Percentiles rank a stretch among this genome's conserved stretches.
phyloP scores from a whole-genome alignment of 192 early-diverging fungal species.

The Kickxella alabastrina region DNA sequence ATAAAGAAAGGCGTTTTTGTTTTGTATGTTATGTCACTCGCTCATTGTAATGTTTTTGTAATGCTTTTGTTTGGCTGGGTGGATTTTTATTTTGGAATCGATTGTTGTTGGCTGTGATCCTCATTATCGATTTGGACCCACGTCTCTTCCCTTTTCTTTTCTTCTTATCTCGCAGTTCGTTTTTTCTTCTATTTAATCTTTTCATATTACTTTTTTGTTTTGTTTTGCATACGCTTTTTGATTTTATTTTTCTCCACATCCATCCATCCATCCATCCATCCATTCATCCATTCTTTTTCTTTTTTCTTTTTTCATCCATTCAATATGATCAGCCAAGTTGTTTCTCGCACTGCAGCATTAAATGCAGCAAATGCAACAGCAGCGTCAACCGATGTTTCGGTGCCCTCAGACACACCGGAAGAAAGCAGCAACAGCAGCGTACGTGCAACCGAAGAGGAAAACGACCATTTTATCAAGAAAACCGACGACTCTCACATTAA shows the following conservation, averaged over 20 bases:
- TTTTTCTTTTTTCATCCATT: neutral
- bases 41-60: too few species aligned
- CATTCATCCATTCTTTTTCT: too few species aligned
- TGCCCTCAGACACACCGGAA: too few species aligned
- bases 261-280: neutral
- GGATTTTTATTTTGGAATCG: too few species aligned
- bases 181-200: neutral
- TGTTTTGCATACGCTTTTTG: neutral
- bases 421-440: conserved; percentile 10
- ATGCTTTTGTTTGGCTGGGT: too few species aligned
- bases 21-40: too few species aligned
- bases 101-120: too few species aligned
- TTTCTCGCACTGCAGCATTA: too few species aligned
- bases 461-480: conserved; percentile 39
- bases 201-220: neutral
- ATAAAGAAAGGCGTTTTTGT: too few species aligned
- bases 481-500: conserved; percentile 27
- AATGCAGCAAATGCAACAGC: too few species aligned
- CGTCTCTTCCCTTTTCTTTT: neutral
- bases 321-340: neutral
- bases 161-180: neutral
- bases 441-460: conserved; percentile 22
- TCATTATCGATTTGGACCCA: too few species aligned
- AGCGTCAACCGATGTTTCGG: too few species aligned
- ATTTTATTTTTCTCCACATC: neutral